Conservation (phyloP, 2,329 filamentous ascomycete species). For the Salinomyces thailandicus region DNA sequence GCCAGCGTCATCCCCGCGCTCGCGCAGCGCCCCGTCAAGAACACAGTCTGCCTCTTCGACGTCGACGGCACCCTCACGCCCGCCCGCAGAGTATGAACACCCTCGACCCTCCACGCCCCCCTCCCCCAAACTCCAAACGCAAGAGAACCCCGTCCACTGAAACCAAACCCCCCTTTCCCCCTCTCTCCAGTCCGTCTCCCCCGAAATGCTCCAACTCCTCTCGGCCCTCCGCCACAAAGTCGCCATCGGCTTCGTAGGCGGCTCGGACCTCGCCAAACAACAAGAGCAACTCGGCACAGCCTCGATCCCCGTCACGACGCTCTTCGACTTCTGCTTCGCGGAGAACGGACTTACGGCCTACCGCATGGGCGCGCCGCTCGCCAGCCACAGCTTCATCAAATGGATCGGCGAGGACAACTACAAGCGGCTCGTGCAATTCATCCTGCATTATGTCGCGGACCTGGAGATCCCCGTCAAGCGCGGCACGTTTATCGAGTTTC, state of each 20-base stretch:
- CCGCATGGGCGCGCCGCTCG: constrained; percentile 66
- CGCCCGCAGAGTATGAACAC: constrained; percentile 58
- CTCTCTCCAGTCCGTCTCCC: constrained; percentile 43
- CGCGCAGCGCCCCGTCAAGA: constrained; percentile 73
- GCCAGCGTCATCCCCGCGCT: constrained; percentile 57
- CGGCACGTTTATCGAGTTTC: constrained; percentile 78
- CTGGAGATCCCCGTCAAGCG: constrained; percentile 74
- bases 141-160: too few relatives aligned
- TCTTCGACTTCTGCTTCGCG: constrained; percentile 97
- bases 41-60: constrained; percentile 92
- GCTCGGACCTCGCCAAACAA: constrained; percentile 85
- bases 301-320: constrained; percentile 58
- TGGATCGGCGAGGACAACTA: constrained; percentile 83
- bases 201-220: constrained; percentile 76
- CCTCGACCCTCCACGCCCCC: constrained; percentile 1
- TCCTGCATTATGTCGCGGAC: constrained; percentile 74
- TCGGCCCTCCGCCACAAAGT: constrained; percentile 72
- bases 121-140: neutral
- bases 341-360: constrained; percentile 93
- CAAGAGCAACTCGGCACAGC: constrained; percentile 82
- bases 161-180: too few relatives aligned
- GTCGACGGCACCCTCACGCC: constrained; percentile 87
- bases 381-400: constrained; percentile 76
- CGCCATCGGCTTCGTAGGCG: constrained; percentile 85
- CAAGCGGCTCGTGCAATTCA: constrained; percentile 65